Percentiles rank a stretch among this genome's conserved stretches.
Evolutionary conservation across 2,329 filamentous ascomycete genomes (phyloP).

Genomic region (Colletotrichum endophyticum): DNA sequence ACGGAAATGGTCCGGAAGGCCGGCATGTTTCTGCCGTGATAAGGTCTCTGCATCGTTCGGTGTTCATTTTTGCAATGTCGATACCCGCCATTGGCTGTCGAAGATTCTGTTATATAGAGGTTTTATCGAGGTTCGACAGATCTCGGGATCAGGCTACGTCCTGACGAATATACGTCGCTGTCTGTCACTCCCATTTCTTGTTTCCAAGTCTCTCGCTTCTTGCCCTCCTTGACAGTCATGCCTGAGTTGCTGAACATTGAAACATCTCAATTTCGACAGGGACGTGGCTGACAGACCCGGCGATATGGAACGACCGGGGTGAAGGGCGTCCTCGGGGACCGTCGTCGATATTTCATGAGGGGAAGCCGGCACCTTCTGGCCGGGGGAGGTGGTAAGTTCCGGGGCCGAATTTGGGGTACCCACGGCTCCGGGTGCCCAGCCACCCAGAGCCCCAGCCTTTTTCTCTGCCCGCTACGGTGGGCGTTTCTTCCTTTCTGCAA

Average conservation of each 20-base stretch:
- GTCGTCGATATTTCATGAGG: background rate
- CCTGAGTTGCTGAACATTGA: background rate
- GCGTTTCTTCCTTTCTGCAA: background rate
- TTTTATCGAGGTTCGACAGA: background rate
- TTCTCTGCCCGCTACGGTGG: background rate
- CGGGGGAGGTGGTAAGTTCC: background rate
- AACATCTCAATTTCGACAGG: background rate
- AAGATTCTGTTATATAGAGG: background rate
- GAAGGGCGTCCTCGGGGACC: background rate
- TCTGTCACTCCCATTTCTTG: background rate
- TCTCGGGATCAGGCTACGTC: background rate
- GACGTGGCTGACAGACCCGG: background rate
- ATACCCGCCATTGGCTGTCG: constrained; percentile 12
- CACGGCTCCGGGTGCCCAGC: constrained; percentile 11
- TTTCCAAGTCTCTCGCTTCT: background rate
- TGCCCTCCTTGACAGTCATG: background rate
- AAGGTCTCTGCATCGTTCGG: background rate
- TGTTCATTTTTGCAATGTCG: background rate
- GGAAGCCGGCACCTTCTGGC: background rate
- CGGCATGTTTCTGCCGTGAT: background rate
- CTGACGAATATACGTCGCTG: background rate
- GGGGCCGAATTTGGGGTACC: constrained; percentile 11
- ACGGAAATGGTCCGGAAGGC: background rate
- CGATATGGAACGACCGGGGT: background rate
- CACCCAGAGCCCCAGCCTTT: background rate